Evolutionary conservation across 1,284 basidiomycete species (phyloP), one percentile per base, ranked within the genome.

Genomic region (Taiwanofungus camphoratus): DNA sequence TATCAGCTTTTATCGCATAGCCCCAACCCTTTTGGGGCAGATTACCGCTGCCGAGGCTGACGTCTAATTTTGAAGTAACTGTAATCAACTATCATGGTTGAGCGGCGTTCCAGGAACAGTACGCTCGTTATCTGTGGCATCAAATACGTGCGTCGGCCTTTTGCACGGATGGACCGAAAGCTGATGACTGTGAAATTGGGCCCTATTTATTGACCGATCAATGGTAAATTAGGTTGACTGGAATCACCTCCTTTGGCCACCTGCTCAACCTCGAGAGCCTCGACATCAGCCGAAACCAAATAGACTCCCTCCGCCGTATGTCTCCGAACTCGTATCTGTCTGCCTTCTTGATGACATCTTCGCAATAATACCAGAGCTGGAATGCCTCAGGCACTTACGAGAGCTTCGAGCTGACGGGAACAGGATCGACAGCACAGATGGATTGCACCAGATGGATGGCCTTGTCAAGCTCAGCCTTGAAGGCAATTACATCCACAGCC

Each of bases 381-480:
- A 78, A 49, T 89, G 87, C 61, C 73, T 96, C 42, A 75, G 77
- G 48, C 90, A 92, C 60, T 71, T 99, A 42, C 80, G 90, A 36
- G 92, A 98, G 60, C 77, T 99, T 39, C 85, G 82, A 43, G 88
- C 89, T 15, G 92, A 98, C 61, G 73, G 79, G 46, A 98, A 97
- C 66, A 72, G 70, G 55, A 86, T 99, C 54, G 68, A 63, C 13
- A 81, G 74, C 58, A 59, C 93, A n/a, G 80, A 84, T 26, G 92
- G 93, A 1, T 71, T 99, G 42, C 74, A 87, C 56, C 71, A 71
- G 41, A 76, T 95, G 67, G 84, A 88, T 54, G 77, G 82, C 16
- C 78, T 99, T 16, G 75, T 85, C 51, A 90, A 89, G 65, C 69
- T 99, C 46, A 92, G 87, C 57, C 65, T 93, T 39, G 79, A 86